Percentiles rank a stretch among this genome's conserved stretches.
Conservation (phyloP, 495 filamentous ascomycete species). For the Annulohypoxylon bovei region DNA sequence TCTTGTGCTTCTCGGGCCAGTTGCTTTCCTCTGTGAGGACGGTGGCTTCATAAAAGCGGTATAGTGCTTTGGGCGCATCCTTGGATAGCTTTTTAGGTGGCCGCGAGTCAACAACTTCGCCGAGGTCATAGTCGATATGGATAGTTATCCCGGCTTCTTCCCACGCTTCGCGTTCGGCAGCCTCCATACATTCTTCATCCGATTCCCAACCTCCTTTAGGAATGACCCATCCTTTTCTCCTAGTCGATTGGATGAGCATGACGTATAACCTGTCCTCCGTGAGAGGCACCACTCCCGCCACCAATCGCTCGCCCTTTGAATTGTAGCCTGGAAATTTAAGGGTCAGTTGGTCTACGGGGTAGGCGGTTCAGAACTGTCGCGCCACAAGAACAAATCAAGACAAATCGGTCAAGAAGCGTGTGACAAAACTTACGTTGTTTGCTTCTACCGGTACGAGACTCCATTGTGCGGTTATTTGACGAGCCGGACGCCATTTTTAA, state of each 20-base stretch:
- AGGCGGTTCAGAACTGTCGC: conserved; percentile 38
- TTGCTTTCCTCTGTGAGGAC: conserved; percentile 83
- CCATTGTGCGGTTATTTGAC: conserved; percentile 71
- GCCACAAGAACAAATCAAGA: conserved; percentile 37
- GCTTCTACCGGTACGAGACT: conserved; percentile 77
- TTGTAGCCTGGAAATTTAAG: conserved; percentile 77
- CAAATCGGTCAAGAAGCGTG: conserved; percentile 35
- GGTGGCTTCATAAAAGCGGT: conserved; percentile 87
- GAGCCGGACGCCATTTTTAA: conserved; percentile 47
- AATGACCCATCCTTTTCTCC: conserved; percentile 89
- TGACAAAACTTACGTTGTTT: conserved; percentile 79
- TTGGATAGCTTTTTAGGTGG: conserved; percentile 67
- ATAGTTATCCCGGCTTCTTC: conserved; percentile 95
- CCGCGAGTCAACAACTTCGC: conserved; percentile 81
- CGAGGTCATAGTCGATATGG: conserved; percentile 82
- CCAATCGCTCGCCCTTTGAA: conserved; percentile 89
- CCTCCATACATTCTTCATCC: conserved; percentile 76
- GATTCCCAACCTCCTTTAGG: conserved; percentile 98
- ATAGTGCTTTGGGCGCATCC: conserved; percentile 77
- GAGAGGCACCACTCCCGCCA: conserved; percentile 89
- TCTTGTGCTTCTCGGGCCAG: conserved; percentile 96
- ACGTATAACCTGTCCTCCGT: conserved; percentile 75
- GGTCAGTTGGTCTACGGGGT: conserved; percentile 53
- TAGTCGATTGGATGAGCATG: conserved; percentile 90
- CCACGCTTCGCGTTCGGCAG: conserved; percentile 85